These are phyloP conservation scores for Pyrenophora graminea DNA, from an alignment of 2,329 filamentous ascomycete species.

Conservation along the genomic window DNA sequence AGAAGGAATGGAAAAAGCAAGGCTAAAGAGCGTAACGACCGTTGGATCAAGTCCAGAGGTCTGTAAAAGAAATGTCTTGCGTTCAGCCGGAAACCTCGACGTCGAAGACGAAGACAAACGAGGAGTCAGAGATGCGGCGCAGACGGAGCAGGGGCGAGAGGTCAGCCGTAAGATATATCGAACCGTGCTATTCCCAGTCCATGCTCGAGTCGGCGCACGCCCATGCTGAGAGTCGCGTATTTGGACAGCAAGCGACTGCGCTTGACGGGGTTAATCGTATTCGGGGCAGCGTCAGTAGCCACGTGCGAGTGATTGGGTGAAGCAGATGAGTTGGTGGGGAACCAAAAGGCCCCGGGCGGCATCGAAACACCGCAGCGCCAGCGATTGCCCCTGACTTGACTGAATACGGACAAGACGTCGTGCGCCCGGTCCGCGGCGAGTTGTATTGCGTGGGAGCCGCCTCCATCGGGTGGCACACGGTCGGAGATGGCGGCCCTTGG, in stretches of 20 bases:
- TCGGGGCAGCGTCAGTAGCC: conserved; percentile 7
- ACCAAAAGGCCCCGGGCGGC: conserved; percentile 18
- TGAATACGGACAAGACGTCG: conserved; percentile 13
- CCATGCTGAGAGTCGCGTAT: conserved; percentile 19
- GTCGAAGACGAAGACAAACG: conserved; percentile 30
- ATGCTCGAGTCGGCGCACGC: conserved; percentile 24
- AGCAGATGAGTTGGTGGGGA: conserved; percentile 16
- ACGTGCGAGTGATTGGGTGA: conserved; percentile 23
- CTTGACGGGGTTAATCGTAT: conserved; percentile 24
- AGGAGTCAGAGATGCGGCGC: conserved; percentile 37
- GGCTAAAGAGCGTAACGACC: conserved; percentile 44
- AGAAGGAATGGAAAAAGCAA: conserved; percentile 15
- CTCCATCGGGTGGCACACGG: neutral
- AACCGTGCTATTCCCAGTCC: conserved; percentile 27
- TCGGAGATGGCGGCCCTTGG: neutral
- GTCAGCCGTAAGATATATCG: conserved; percentile 38
- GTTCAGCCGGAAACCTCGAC: conserved; percentile 30
- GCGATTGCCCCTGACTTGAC: conserved; percentile 37
- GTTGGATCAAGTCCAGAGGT: conserved; percentile 35
- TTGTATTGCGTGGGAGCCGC: neutral
- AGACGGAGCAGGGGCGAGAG: conserved; percentile 31
- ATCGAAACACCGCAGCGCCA: conserved; percentile 28
- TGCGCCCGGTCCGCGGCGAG: neutral
- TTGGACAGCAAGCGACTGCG: conserved; percentile 31
- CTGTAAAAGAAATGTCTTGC: conserved; percentile 27